phyloP scores from a whole-genome alignment of 176 grass and related monocot species.

The Triticum monococcum region DNA sequence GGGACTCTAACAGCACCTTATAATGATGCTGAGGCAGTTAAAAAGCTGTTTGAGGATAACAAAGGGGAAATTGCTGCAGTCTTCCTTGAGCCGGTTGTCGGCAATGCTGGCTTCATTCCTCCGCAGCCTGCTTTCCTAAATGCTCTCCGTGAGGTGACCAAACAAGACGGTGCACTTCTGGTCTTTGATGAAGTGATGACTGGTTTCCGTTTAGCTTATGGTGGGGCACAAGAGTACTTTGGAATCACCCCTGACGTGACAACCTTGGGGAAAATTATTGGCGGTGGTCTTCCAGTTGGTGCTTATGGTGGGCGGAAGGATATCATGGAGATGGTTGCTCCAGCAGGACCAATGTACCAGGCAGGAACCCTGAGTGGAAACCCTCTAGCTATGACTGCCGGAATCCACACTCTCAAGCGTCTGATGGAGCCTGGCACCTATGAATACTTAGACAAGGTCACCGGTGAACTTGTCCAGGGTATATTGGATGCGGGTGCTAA shows the following conservation, averaged over 20 bases:
- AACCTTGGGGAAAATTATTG: slow-evolving; percentile 90
- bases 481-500: slow-evolving; percentile 70
- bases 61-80: slow-evolving; percentile 85
- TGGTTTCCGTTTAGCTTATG: slow-evolving; percentile 88
- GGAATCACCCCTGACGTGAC: slow-evolving; percentile 91
- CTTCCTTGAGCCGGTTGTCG: slow-evolving; percentile 93
- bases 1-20: slow-evolving; percentile 83
- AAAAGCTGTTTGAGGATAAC: slow-evolving; percentile 73
- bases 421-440: slow-evolving; percentile 73
- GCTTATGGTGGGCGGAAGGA: slow-evolving; percentile 94
- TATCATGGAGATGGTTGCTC: slow-evolving; percentile 97
- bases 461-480: slow-evolving; percentile 64
- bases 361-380: slow-evolving; percentile 98
- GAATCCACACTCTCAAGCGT: slow-evolving; percentile 87
- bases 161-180: slow-evolving; percentile 71
- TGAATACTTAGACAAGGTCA: slow-evolving; percentile 87
- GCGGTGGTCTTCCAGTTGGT: slow-evolving; percentile 93
- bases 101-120: slow-evolving; percentile 90
- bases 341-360: slow-evolving; percentile 96
- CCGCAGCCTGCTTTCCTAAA: slow-evolving; percentile 69
- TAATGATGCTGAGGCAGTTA: slow-evolving; percentile 73
- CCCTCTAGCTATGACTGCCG: slow-evolving; percentile 97
- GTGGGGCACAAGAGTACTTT: slow-evolving; percentile 96
- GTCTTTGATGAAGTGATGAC: slow-evolving; percentile 99
- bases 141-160: slow-evolving; percentile 81